Conservation (phyloP, 192 early-diverging fungal genomes). For the Coemansia sp. region DNA sequence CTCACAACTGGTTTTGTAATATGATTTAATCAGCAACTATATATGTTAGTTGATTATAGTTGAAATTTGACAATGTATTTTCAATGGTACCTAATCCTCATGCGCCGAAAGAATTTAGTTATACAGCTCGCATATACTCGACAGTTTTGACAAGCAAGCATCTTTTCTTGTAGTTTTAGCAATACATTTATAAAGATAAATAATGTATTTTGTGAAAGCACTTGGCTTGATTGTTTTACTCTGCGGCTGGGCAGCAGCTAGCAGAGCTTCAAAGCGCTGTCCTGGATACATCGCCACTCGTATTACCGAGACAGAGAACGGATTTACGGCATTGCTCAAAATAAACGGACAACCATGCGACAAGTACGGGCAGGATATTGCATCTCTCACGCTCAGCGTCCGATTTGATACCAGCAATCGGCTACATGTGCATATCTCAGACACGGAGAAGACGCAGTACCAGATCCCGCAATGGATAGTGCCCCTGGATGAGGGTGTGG, state of each 20-base stretch:
- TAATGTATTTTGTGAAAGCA: no score
- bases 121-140: background rate
- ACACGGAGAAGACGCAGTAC: conserved; percentile 34
- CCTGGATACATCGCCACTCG: conserved; percentile 21
- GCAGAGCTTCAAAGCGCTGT: conserved; percentile 6
- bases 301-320: conserved; percentile 4
- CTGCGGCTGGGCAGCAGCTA: background rate
- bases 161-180: no score
- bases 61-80: no score
- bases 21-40: no score
- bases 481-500: conserved; percentile 16
- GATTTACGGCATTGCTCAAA: conserved; percentile 17
- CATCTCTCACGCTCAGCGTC: conserved; percentile 47
- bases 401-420: conserved; percentile 56
- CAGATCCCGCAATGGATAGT: conserved; percentile 46
- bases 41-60: no score
- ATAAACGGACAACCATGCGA: conserved; percentile 30
- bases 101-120: background rate
- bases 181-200: no score
- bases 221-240: no score
- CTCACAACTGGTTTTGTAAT: no score
- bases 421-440: conserved; percentile 57
- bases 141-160: no score
- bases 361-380: conserved; percentile 52
- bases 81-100: background rate